These are phyloP conservation scores for Flaveria brownii DNA, from an alignment of 129 eudicot genomes.

Conservation along the genomic window DNA sequence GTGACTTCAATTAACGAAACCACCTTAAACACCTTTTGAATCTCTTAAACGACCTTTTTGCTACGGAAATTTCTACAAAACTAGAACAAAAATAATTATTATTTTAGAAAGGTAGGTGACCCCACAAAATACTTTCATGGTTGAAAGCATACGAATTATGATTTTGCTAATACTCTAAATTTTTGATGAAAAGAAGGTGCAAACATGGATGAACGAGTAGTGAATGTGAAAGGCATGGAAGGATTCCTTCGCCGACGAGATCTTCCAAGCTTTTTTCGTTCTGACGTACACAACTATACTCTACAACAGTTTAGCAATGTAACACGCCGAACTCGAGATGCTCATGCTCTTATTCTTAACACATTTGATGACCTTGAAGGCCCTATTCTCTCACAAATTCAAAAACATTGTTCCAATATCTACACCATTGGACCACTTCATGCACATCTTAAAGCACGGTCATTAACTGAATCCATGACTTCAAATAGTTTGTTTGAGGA, in stretches of 20 bases:
- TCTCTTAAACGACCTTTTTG: too few relatives aligned
- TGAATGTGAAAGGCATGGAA: conserved; percentile 53
- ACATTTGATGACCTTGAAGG: conserved; percentile 67
- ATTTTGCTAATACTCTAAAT: neutral
- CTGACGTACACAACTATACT: conserved; percentile 6
- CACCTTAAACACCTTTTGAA: too few relatives aligned
- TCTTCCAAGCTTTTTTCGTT: conserved; percentile 55
- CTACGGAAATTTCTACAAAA: too few relatives aligned
- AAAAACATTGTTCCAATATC: conserved; percentile 37
- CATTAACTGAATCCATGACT: conserved; percentile 21
- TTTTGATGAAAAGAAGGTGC: conserved; percentile 28
- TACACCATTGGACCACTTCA: conserved; percentile 72
- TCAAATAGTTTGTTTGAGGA: conserved; percentile 55
- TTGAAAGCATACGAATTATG: neutral
- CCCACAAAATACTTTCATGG: too few relatives aligned
- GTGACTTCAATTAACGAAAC: too few relatives aligned
- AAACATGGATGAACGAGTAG: conserved; percentile 43
- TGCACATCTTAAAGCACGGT: conserved; percentile 43
- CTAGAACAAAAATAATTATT: too few relatives aligned
- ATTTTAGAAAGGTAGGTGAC: too few relatives aligned
- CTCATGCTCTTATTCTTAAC: conserved; percentile 52
- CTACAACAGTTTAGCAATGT: conserved; percentile 16
- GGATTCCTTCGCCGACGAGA: conserved; percentile 55
- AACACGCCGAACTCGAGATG: conserved; percentile 17
- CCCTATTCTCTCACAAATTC: conserved; percentile 48